Evolutionary conservation across 2,329 filamentous ascomycete species (phyloP).

Genomic region (Verticillium dahliae): DNA sequence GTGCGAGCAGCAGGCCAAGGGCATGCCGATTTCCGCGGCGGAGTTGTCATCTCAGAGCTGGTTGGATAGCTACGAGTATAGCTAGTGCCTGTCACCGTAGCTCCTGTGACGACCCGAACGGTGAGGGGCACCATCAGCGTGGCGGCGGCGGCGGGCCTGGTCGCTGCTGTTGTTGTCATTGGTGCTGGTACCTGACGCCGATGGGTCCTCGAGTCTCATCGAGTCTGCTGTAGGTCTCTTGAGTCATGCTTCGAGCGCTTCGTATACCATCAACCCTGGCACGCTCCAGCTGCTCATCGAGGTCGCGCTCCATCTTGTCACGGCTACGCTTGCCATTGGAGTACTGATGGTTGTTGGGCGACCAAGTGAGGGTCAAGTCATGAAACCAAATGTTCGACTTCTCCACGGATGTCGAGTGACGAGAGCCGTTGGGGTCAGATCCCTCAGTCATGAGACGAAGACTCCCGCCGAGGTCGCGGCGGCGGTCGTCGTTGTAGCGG

Average conservation of each 20-base stretch:
- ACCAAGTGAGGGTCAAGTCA: not conserved
- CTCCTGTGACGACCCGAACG: not conserved
- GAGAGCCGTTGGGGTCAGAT: not conserved
- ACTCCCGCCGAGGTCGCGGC: too few species aligned
- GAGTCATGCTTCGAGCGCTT: not conserved
- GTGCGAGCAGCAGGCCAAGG: too few species aligned
- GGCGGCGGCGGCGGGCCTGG: not conserved
- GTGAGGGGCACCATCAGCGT: not conserved
- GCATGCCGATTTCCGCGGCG: too few species aligned
- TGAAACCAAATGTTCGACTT: not conserved
- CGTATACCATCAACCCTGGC: not conserved
- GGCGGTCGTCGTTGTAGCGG: not conserved
- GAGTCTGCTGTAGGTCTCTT: not conserved
- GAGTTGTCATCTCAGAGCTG: not conserved
- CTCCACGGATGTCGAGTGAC: not conserved
- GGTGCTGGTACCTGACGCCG: not conserved
- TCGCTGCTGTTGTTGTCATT: not conserved
- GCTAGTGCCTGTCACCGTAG: not conserved
- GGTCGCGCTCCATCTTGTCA: constrained; percentile 7
- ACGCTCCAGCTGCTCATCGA: constrained; percentile 7
- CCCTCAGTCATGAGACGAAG: too few species aligned
- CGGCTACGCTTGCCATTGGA: not conserved
- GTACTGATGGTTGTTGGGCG: not conserved
- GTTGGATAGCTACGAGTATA: not conserved
- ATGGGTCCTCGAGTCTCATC: not conserved